phyloP scores from a whole-genome alignment of 176 grass and related monocot genomes.

The Musa troglodytarum region DNA sequence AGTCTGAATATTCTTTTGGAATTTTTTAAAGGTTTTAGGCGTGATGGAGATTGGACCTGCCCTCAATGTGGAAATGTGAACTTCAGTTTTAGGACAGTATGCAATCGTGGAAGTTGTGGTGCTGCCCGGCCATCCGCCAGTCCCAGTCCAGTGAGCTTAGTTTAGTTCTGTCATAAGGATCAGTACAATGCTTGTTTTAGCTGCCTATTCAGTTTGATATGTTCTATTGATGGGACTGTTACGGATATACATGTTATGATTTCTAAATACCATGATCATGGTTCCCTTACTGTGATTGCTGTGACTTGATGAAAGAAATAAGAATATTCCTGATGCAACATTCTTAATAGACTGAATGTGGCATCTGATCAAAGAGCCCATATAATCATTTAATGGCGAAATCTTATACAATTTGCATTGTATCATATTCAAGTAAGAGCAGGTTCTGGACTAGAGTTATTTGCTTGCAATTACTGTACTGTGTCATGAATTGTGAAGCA shows the following conservation, averaged over 20 bases:
- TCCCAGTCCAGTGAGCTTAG: conserved; percentile 68
- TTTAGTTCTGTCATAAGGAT: background rate
- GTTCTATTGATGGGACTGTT: background rate
- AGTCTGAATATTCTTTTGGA: conserved; percentile 29
- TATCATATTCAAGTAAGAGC: no score
- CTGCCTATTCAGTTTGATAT: background rate
- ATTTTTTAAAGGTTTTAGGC: conserved; percentile 56
- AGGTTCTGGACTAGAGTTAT: no score
- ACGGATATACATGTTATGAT: background rate
- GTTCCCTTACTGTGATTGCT: background rate
- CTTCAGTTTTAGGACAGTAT: conserved; percentile 97
- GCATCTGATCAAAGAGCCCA: no score
- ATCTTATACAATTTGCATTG: no score
- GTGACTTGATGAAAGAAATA: no score
- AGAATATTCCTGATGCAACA: no score
- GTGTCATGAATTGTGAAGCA: background rate
- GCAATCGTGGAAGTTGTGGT: conserved; percentile 84
- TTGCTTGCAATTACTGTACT: no score
- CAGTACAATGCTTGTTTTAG: background rate
- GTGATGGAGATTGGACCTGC: conserved; percentile 94
- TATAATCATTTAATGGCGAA: no score
- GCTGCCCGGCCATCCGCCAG: conserved; percentile 72
- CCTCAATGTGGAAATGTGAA: conserved; percentile 92
- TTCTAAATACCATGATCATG: background rate
- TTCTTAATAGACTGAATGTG: no score